Evolutionary conservation across 768 basidiomycete genomes (phyloP).

Genomic region (Harrya chromipes): DNA sequence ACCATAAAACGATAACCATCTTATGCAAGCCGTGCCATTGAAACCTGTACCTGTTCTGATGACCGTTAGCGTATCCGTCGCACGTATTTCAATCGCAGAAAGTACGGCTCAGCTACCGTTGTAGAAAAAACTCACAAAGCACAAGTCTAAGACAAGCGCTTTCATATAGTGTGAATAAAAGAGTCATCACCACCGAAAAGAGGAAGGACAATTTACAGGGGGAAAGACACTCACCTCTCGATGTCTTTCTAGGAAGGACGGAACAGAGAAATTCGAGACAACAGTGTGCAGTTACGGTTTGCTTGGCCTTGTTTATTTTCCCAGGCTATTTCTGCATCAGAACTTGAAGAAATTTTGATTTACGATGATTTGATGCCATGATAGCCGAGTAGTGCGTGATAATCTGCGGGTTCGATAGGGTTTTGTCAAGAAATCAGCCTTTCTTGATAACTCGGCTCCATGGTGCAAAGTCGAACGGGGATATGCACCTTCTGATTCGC

Average conservation of each 20-base stretch:
- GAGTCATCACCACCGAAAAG: slow-evolving; percentile 48
- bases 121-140: slow-evolving; percentile 64
- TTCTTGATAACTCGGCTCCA: neutral
- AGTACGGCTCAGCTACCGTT: slow-evolving; percentile 76
- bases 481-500: too few species aligned
- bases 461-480: neutral
- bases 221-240: slow-evolving; percentile 17
- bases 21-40: too few species aligned
- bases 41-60: neutral
- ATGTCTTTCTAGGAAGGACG: neutral
- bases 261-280: too few species aligned
- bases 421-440: slow-evolving; percentile 3
- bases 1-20: too few species aligned
- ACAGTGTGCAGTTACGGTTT: neutral
- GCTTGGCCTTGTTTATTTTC: slow-evolving; percentile 21
- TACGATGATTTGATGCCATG: too few species aligned
- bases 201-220: slow-evolving; percentile 1
- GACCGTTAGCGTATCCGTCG: slow-evolving; percentile 6
- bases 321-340: too few species aligned
- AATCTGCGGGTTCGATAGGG: slow-evolving; percentile 4
- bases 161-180: slow-evolving; percentile 78
- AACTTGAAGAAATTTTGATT: too few species aligned
- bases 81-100: slow-evolving; percentile 4
- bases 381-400: too few species aligned
- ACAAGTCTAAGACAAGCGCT: slow-evolving; percentile 37